Percentiles rank a stretch among this genome's conserved stretches.
phyloP scores from a whole-genome alignment of 345 rosid genomes.

The Toxicodendron radicans region DNA sequence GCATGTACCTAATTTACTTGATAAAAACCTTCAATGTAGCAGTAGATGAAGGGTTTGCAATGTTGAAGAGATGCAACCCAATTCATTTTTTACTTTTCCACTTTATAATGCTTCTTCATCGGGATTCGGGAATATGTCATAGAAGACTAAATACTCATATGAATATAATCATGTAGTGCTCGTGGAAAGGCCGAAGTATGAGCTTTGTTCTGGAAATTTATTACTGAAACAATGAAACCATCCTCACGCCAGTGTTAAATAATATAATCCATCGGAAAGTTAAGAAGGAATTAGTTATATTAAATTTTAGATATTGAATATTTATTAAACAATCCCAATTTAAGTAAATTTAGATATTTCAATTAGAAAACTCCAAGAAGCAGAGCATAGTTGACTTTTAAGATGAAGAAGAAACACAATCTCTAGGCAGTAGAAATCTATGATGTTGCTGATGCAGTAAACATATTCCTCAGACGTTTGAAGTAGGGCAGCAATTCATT shows the following conservation, averaged over 20 bases:
- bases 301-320: too few relatives aligned
- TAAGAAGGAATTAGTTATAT: too few relatives aligned
- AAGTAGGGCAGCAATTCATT: slow-evolving; percentile 20
- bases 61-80: not conserved
- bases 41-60: not conserved
- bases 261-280: too few relatives aligned
- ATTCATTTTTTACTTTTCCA: too few relatives aligned
- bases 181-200: not conserved
- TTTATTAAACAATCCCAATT: too few relatives aligned
- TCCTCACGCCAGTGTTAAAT: not conserved
- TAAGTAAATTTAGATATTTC: too few relatives aligned
- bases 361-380: not conserved
- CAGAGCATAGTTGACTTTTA: not conserved
- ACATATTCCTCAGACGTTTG: slow-evolving; percentile 21
- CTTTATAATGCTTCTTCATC: too few relatives aligned
- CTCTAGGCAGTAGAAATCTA: too few relatives aligned
- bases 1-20: slow-evolving; percentile 5
- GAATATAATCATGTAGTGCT: too few relatives aligned
- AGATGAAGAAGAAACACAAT: not conserved
- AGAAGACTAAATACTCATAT: too few relatives aligned
- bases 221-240: not conserved
- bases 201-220: not conserved
- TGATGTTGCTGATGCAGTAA: slow-evolving; percentile 25
- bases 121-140: too few relatives aligned
- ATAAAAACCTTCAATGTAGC: slow-evolving; percentile 3